Conservation (phyloP, 495 filamentous ascomycete genomes). For the Aspergillus campestris region DNA sequence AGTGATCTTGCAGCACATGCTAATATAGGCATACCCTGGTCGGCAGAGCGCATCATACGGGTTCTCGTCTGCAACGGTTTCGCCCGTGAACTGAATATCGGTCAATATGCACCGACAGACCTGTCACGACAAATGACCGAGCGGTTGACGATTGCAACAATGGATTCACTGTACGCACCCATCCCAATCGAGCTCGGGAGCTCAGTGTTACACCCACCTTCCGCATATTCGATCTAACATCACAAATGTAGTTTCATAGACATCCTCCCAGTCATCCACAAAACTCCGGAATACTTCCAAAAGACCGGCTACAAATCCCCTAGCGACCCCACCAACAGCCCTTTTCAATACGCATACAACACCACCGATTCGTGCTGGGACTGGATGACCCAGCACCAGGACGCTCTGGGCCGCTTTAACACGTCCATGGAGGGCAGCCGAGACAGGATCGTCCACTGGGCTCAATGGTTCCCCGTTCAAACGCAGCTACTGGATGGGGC, state of each 20-base stretch:
- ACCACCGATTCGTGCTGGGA: constrained; percentile 20
- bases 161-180: constrained; percentile 12
- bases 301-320: constrained; percentile 14
- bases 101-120: constrained; percentile 7
- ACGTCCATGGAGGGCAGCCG: constrained; percentile 18
- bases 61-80: constrained; percentile 9
- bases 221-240: background rate
- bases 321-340: constrained; percentile 16
- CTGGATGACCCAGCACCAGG: constrained; percentile 10
- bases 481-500: constrained; percentile 10
- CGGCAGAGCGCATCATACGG: constrained; percentile 15
- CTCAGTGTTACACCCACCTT: background rate
- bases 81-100: constrained; percentile 4
- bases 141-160: constrained; percentile 1
- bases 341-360: constrained; percentile 28
- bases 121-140: constrained; percentile 12
- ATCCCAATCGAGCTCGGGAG: background rate
- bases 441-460: constrained; percentile 15
- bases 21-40: background rate
- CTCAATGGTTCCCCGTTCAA: constrained; percentile 25
- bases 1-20: background rate
- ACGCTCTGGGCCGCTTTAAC: constrained; percentile 10
- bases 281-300: constrained; percentile 17
- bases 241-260: constrained; percentile 7
- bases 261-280: constrained; percentile 8